These are phyloP conservation scores for Rhodosporidiobolus odoratus DNA, from an alignment of 768 basidiomycete genomes.

Conservation along the genomic window DNA sequence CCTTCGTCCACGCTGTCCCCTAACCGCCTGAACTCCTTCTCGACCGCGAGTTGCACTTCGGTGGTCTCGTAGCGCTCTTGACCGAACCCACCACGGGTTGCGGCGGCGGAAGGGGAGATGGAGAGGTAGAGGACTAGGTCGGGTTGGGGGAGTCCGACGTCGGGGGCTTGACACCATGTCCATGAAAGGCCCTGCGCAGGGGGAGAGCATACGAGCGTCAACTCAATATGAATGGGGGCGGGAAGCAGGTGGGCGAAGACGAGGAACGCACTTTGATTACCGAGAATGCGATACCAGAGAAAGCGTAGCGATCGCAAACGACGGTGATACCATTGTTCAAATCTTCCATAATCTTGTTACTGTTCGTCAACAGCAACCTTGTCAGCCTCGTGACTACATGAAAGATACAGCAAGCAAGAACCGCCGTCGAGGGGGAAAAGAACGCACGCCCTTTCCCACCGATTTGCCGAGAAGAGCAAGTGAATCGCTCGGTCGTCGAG, in stretches of 20 bases:
- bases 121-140: slow-evolving; percentile 85
- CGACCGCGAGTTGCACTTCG: slow-evolving; percentile 46
- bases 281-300: slow-evolving; percentile 86
- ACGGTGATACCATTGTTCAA: slow-evolving; percentile 64
- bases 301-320: slow-evolving; percentile 89
- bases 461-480: slow-evolving; percentile 90
- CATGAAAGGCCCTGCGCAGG: slow-evolving; percentile 56
- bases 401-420: too few relatives aligned
- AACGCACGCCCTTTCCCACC: slow-evolving; percentile 85
- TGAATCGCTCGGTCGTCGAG: slow-evolving; percentile 89
- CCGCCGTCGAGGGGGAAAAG: too few relatives aligned
- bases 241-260: neutral
- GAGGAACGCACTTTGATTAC: slow-evolving; percentile 49
- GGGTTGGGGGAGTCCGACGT: slow-evolving; percentile 78
- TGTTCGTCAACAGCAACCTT: too few relatives aligned
- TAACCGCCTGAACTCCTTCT: slow-evolving; percentile 11
- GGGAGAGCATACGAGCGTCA: neutral
- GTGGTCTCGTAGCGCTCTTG: slow-evolving; percentile 54
- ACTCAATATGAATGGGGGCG: neutral
- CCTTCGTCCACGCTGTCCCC: slow-evolving; percentile 6
- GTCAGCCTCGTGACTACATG: too few relatives aligned
- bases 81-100: slow-evolving; percentile 50
- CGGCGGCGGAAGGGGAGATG: slow-evolving; percentile 64
- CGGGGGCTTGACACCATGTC: slow-evolving; percentile 79
- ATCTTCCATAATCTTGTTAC: slow-evolving; percentile 61